A percentile compares a stretch with the other conserved stretches of the same genome.
phyloP scores from a whole-genome alignment of 768 basidiomycete species.

The Collybiopsis luxurians region DNA sequence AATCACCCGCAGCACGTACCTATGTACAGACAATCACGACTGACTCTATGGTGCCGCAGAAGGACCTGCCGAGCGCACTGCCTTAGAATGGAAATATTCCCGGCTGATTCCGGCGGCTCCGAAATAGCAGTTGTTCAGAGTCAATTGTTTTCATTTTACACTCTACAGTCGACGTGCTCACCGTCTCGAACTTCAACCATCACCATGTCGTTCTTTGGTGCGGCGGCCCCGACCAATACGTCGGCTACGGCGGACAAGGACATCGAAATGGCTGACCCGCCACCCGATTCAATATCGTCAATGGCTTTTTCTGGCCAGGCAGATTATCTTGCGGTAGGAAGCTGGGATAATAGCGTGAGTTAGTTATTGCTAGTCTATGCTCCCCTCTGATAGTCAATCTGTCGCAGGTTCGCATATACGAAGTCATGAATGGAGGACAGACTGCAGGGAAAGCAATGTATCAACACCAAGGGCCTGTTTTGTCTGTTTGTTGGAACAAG shows the following conservation, averaged over 20 bases:
- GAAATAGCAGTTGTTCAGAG: no score
- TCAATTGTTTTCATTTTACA: not conserved
- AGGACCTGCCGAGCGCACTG: no score
- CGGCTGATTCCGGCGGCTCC: no score
- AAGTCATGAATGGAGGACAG: slow-evolving; percentile 77
- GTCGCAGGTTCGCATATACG: slow-evolving; percentile 83
- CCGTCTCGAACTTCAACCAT: no score
- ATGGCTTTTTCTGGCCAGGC: slow-evolving; percentile 82
- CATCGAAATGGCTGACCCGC: slow-evolving; percentile 77
- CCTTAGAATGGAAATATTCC: no score
- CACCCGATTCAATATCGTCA: slow-evolving; percentile 83
- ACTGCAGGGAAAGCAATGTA: slow-evolving; percentile 91
- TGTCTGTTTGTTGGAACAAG: slow-evolving; percentile 90
- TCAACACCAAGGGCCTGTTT: slow-evolving; percentile 84
- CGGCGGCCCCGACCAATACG: slow-evolving; percentile 28
- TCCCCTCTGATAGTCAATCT: not conserved
- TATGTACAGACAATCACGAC: no score
- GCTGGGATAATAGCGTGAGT: slow-evolving; percentile 91
- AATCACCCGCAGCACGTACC: no score
- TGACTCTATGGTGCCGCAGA: no score
- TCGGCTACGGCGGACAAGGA: slow-evolving; percentile 63
- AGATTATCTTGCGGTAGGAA: slow-evolving; percentile 88
- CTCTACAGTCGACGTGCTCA: not conserved
- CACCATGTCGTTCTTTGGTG: slow-evolving; percentile 45
- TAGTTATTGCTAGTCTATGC: slow-evolving; percentile 11